phyloP scores from a whole-genome alignment of 2,329 filamentous ascomycete species.

The Neocatenulostroma microsporum region DNA sequence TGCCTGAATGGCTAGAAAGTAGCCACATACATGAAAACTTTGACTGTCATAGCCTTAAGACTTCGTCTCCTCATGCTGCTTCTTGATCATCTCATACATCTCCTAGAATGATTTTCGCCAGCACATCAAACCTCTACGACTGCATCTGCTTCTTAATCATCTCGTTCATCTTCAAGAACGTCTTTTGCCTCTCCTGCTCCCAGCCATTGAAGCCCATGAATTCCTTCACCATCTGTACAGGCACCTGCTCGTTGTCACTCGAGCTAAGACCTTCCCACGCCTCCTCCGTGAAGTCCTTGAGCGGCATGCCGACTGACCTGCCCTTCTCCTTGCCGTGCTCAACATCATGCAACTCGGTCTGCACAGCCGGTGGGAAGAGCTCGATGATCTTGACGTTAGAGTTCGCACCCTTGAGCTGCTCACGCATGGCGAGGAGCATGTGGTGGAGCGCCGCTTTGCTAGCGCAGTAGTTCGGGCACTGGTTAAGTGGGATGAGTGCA shows the following conservation, averaged over 20 bases:
- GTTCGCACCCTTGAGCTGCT: constrained; percentile 41
- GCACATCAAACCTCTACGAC: too few relatives aligned
- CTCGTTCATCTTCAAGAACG: constrained; percentile 26
- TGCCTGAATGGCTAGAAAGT: too few relatives aligned
- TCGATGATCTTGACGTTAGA: constrained; percentile 48
- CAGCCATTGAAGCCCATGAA: constrained; percentile 36
- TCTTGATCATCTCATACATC: too few relatives aligned
- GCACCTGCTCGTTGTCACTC: constrained; percentile 45
- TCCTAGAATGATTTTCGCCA: too few relatives aligned
- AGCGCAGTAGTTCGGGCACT: constrained; percentile 47
- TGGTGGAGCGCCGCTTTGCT: constrained; percentile 50
- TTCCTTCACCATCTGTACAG: constrained; percentile 38
- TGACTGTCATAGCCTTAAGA: too few relatives aligned
- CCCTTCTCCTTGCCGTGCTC: constrained; percentile 46
- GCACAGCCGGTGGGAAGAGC: constrained; percentile 49
- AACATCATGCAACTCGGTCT: constrained; percentile 50
- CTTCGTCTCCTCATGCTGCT: too few relatives aligned
- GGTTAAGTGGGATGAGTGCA: constrained; percentile 42
- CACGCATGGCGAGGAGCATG: constrained; percentile 45
- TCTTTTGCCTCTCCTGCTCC: constrained; percentile 43
- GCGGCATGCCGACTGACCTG: constrained; percentile 45
- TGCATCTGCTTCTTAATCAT: too few relatives aligned
- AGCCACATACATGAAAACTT: too few relatives aligned
- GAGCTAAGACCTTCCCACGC: constrained; percentile 38
- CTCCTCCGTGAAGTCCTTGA: constrained; percentile 45